A percentile compares a stretch with the other conserved stretches of the same genome.
phyloP scores from a whole-genome alignment of 2,329 filamentous ascomycete genomes.

The Pseudocercospora pini-densiflorae region DNA sequence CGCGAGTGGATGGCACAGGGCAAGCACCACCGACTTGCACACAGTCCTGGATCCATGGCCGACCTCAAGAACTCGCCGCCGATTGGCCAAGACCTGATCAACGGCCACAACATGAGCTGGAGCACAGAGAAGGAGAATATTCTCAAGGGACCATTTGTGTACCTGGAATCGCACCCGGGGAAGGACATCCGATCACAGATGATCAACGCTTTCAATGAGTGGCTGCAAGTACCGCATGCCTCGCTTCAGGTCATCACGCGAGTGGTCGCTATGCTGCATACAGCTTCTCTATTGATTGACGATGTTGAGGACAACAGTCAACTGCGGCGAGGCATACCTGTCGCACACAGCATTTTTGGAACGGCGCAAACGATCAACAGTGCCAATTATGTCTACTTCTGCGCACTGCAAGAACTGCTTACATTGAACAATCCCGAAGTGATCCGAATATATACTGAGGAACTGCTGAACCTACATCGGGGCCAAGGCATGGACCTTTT shows the following conservation, averaged over 20 bases:
- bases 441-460: constrained; percentile 76
- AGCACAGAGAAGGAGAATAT: constrained; percentile 76
- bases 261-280: constrained; percentile 84
- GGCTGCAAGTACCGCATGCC: constrained; percentile 73
- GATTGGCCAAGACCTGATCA: constrained; percentile 43
- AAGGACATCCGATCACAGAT: constrained; percentile 84
- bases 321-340: constrained; percentile 77
- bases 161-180: constrained; percentile 76
- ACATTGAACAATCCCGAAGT: constrained; percentile 70
- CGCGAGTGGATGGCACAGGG: constrained; percentile 35
- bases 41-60: constrained; percentile 33
- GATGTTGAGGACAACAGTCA: constrained; percentile 84
- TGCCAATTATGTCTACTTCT: constrained; percentile 88
- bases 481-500: constrained; percentile 92
- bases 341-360: constrained; percentile 84
- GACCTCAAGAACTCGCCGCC: constrained; percentile 24
- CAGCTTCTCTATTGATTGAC: constrained; percentile 80
- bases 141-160: constrained; percentile 78
- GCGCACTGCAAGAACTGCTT: constrained; percentile 74
- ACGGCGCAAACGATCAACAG: constrained; percentile 88
- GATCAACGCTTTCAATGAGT: constrained; percentile 80
- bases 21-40: constrained; percentile 30
- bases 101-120: constrained; percentile 60
- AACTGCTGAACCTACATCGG: constrained; percentile 81
- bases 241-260: constrained; percentile 75